These are phyloP conservation scores for Solanum medicagineum DNA, from an alignment of 257 asterid genomes.

Conservation along the genomic window DNA sequence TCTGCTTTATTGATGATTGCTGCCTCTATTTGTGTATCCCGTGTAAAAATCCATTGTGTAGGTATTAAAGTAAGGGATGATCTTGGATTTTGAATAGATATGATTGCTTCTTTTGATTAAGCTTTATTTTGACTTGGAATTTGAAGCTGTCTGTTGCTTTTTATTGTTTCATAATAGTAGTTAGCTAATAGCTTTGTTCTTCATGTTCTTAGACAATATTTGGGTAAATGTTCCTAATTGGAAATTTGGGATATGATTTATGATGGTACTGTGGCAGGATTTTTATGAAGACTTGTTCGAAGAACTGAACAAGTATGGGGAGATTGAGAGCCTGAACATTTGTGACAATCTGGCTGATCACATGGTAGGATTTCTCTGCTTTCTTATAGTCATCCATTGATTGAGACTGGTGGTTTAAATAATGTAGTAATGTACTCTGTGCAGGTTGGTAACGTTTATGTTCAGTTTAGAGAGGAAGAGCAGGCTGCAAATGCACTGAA, in stretches of 20 bases:
- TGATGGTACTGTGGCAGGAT: slow-evolving; percentile 32
- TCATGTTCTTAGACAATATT: background rate
- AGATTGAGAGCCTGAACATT: slow-evolving; percentile 74
- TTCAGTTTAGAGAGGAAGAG: slow-evolving; percentile 93
- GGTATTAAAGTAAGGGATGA: background rate
- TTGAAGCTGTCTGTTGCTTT: background rate
- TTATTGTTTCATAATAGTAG: background rate
- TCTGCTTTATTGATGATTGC: background rate
- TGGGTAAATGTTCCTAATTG: background rate
- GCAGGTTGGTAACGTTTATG: slow-evolving; percentile 99
- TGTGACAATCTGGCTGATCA: slow-evolving; percentile 97
- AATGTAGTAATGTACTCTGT: background rate
- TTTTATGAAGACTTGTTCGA: slow-evolving; percentile 91
- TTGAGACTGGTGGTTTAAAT: background rate
- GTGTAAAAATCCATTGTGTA: background rate
- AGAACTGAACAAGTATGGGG: slow-evolving; percentile 85
- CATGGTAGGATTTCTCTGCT: slow-evolving; percentile 40
- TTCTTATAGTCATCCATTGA: background rate
- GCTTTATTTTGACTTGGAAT: background rate
- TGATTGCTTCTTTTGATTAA: background rate
- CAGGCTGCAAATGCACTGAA: slow-evolving; percentile 85
- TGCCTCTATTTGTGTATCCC: background rate
- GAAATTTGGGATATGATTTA: background rate
- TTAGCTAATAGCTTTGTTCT: background rate
- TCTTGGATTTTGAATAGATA: background rate